Evolutionary conservation across 164 flowering plant genomes (phyloP), one percentile per base, ranked within the genome.

Genomic region (Nymphaea thermarum): DNA sequence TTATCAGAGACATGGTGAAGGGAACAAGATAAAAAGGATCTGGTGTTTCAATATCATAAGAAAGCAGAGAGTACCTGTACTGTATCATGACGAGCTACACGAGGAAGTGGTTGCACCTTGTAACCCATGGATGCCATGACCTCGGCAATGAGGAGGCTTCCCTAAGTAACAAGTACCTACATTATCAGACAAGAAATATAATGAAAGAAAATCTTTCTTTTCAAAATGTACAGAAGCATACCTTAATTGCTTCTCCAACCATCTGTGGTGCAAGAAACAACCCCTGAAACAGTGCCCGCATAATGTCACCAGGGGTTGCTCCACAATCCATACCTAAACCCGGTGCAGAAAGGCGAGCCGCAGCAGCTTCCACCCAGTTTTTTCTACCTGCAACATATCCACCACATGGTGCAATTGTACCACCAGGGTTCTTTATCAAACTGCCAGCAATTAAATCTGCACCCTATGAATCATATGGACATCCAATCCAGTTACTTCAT

Each of bases 181-280:
- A 18, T 11, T 10, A 59, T 71, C 69, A 65, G 15, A 36, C 60
- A 64, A 63, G n/a, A 12, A 16, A 65, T 42, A 64, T 43, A 53
- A 42, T 62, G 15, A 8, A 73, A 6, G n/a, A 7, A 16, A 44
- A 65, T 18, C 18, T 41, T 5, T 57, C 10, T 63, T n/a, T 36
- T 44, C 16, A 47, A 43, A 43, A 68, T 44, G 53, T 43, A 61
- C 55, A 16, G 3, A 43, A 10, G 15, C 18, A 57, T 78, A 87
- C 97, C 87, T 91, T 91, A 67, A 91, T 74, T 74, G 97, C 97
- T 77, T 91, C 95, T 47, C 95, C 94, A 73, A 88, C 94, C 92
- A 88, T 86, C 79, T 91, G 97, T 42, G 91, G 90, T 66, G 97
- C 79, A 76, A 88, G 91, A 72, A 76, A 88, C 74, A 91, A 73